Conservation (phyloP, 1,139 yeast genomes). For the Eremothecium sinecaudum region DNA sequence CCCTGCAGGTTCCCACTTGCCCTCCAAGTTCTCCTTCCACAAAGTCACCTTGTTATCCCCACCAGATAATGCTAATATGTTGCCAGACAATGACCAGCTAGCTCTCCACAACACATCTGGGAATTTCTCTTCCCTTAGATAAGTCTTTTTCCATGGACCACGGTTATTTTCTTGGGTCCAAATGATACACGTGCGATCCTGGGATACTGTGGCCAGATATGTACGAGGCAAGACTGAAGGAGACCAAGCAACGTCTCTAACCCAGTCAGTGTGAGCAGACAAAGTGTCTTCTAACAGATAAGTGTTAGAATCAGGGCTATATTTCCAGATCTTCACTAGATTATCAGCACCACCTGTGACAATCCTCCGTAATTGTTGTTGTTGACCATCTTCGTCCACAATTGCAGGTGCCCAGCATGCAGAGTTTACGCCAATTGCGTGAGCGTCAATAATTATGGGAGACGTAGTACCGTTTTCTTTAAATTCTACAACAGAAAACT, state of each 20-base stretch:
- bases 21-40: constrained; percentile 92
- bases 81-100: constrained; percentile 94
- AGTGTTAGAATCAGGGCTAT: constrained; percentile 44
- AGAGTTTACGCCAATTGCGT: constrained; percentile 85
- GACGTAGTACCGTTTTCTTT: constrained; percentile 82
- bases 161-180: constrained; percentile 73
- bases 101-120: constrained; percentile 99
- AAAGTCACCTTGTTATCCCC: constrained; percentile 93
- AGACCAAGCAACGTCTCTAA: constrained; percentile 97
- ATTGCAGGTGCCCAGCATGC: constrained; percentile 89
- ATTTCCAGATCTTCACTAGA: constrained; percentile 83
- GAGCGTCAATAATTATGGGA: constrained; percentile 49
- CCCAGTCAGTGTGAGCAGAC: constrained; percentile 96
- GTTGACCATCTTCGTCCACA: constrained; percentile 25
- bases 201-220: constrained; percentile 96
- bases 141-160: constrained; percentile 73
- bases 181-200: constrained; percentile 86
- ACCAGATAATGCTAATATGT: constrained; percentile 88
- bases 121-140: constrained; percentile 69
- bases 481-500: constrained; percentile 82
- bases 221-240: constrained; percentile 80
- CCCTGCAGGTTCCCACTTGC: constrained; percentile 95
- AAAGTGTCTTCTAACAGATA: constrained; percentile 68
- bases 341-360: constrained; percentile 96
- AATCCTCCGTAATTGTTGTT: constrained; percentile 48